Base-by-base conservation (phyloP, 768 basidiomycete species). In the Inosperma sp. region DNA sequence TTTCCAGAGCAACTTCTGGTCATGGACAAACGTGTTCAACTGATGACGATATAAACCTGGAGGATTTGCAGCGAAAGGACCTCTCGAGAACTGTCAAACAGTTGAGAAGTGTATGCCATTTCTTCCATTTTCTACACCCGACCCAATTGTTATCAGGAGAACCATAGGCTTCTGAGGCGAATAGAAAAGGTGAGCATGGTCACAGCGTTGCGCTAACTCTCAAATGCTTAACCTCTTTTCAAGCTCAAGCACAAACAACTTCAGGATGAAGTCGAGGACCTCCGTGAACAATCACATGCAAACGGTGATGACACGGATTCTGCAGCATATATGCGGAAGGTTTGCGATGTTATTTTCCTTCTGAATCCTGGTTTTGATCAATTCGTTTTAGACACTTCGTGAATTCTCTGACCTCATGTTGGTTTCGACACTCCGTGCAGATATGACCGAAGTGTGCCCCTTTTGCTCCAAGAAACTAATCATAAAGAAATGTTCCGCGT, bases 301-400 rank as follows among this genome's bases (percentile, higher is more conserved):
- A n/a, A n/a, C n/a, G n/a, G n/a, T 2, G 55, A 40, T 12, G 51
- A 44, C 25, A 39, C 52, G 21, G 75, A 76, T 48, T 46, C 66
- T 17, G 59, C 60, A 2, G 42, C 70, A 53, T 55, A 62, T 13
- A 74, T 77, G 74, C 65, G 70, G 52, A 77, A 76, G 62, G 77
- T 72, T 29, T 26, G 57, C 30, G 10, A 17, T 7, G 17, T 51
- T 21, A 21, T 14, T 7, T 36, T 13, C 22, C 19, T 29, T 14
- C 13, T 17, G n/a, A 16, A 22, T 12, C 5, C 9, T 43, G 17
- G 17, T 9, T 41, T 14, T 14, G 12, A 17, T 36, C 16, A 23
- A 19, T 8, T 27, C 29, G n/a, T 35, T 46, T 4, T 47, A 78
- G 76, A 60, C 76, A 19, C 60, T 77, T 29, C 68, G 71, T 6